phyloP scores from a whole-genome alignment of 2,329 filamentous ascomycete genomes.

The Pseudogymnoascus sp. region DNA sequence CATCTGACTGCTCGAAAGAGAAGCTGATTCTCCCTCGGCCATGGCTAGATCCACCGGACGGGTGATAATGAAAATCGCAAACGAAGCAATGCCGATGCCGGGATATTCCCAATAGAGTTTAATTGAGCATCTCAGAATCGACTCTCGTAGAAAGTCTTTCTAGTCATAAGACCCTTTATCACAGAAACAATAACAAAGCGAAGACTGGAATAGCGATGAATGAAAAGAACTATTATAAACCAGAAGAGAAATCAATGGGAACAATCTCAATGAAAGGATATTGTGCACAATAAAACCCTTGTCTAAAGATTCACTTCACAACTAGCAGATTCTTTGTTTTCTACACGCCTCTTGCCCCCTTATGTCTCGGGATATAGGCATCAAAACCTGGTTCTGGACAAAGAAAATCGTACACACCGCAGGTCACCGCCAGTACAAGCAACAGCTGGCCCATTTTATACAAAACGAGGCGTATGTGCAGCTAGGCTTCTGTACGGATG shows the following conservation, averaged over 20 bases:
- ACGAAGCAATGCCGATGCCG: slow-evolving; percentile 1
- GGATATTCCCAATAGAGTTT: background rate
- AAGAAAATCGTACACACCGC: background rate
- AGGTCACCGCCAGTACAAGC: background rate
- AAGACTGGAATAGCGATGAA: background rate
- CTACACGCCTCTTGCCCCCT: background rate
- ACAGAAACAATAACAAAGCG: slow-evolving; percentile 5
- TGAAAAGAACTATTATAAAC: background rate
- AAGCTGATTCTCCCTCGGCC: background rate
- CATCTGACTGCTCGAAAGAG: slow-evolving; percentile 1
- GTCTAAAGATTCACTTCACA: slow-evolving; percentile 4
- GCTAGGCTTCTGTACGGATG: background rate
- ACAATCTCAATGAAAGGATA: slow-evolving; percentile 3
- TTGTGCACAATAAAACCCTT: slow-evolving; percentile 5
- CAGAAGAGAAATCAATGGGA: slow-evolving; percentile 2
- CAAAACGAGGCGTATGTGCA: background rate
- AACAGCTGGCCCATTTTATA: background rate
- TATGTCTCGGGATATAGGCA: background rate
- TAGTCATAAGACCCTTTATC: background rate
- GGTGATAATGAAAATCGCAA: slow-evolving; percentile 8
- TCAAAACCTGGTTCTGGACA: slow-evolving; percentile 2
- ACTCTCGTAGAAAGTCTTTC: background rate
- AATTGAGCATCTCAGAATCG: background rate
- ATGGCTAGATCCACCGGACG: background rate
- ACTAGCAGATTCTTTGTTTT: slow-evolving; percentile 1